A percentile compares a stretch with the other conserved stretches of the same genome.
Evolutionary conservation across 2,329 filamentous ascomycete species (phyloP).

Genomic region (Polychaeton citri): DNA sequence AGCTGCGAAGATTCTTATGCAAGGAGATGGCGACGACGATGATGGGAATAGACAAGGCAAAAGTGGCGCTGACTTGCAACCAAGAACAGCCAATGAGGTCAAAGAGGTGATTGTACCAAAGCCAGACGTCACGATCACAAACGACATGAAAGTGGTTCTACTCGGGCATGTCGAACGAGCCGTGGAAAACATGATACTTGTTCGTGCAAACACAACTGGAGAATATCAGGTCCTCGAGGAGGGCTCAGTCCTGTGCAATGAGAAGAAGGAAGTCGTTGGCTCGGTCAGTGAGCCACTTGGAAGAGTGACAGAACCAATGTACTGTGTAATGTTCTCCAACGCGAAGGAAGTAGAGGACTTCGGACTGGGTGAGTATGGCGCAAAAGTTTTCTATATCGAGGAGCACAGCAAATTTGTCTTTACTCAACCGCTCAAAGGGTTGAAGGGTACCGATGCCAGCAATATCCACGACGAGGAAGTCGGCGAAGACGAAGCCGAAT

Average conservation of each 20-base stretch:
- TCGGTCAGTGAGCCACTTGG: constrained; percentile 37
- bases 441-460: constrained; percentile 86
- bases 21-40: constrained; percentile 65
- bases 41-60: constrained; percentile 42
- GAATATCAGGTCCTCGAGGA: constrained; percentile 75
- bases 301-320: constrained; percentile 72
- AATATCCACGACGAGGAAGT: constrained; percentile 92
- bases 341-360: constrained; percentile 53
- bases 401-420: constrained; percentile 68
- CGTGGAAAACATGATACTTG: constrained; percentile 64
- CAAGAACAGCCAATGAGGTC: constrained; percentile 74
- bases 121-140: constrained; percentile 65
- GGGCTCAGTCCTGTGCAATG: constrained; percentile 70
- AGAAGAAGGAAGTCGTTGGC: constrained; percentile 63
- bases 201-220: constrained; percentile 65
- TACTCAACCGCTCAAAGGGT: constrained; percentile 61
- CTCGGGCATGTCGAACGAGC: constrained; percentile 65
- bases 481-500: constrained; percentile 74
- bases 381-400: constrained; percentile 65
- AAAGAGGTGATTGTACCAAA: constrained; percentile 38
- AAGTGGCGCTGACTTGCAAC: constrained; percentile 28
- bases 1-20: constrained; percentile 73
- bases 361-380: constrained; percentile 50
- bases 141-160: constrained; percentile 62
- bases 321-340: constrained; percentile 64